phyloP scores from a whole-genome alignment of 2,329 filamentous ascomycete species.

The Xylariomycetidae sp. region DNA sequence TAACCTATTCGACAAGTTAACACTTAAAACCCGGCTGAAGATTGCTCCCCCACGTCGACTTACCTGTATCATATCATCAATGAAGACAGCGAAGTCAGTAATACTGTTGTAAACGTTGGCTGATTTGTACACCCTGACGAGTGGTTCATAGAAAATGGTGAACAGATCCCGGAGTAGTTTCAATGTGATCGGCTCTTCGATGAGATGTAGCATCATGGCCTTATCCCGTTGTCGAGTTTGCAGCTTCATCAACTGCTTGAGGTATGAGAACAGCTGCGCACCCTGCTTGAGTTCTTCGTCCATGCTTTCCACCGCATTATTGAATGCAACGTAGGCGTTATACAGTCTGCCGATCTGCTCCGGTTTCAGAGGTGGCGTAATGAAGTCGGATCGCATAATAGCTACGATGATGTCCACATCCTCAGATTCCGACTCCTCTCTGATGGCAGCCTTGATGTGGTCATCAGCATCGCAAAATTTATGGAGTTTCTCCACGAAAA shows the following conservation, averaged over 20 bases:
- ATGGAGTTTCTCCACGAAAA: conserved; percentile 77
- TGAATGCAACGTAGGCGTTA: conserved; percentile 96
- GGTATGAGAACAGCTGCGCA: conserved; percentile 85
- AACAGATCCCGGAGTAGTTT: conserved; percentile 94
- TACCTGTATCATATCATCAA: conserved; percentile 87
- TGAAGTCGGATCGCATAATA: conserved; percentile 72
- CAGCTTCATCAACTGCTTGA: conserved; percentile 92
- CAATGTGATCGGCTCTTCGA: conserved; percentile 96
- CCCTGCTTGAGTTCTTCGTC: conserved; percentile 86
- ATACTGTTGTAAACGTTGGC: conserved; percentile 97
- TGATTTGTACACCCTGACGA: conserved; percentile 96
- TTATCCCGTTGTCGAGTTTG: conserved; percentile 91
- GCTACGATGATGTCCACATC: conserved; percentile 81
- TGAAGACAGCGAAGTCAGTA: conserved; percentile 89
- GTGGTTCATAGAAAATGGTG: conserved; percentile 97
- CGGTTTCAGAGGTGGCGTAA: conserved; percentile 65
- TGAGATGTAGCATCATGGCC: conserved; percentile 91
- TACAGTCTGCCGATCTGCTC: conserved; percentile 80
- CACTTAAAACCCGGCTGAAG: too few species aligned
- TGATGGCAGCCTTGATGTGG: conserved; percentile 66
- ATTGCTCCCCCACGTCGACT: too few species aligned
- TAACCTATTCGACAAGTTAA: conserved; percentile 45
- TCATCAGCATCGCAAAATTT: conserved; percentile 74
- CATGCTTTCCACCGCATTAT: conserved; percentile 84
- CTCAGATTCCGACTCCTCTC: conserved; percentile 67